Base-by-base conservation (phyloP, 495 filamentous ascomycete genomes). In the Penicillium ucsense region DNA sequence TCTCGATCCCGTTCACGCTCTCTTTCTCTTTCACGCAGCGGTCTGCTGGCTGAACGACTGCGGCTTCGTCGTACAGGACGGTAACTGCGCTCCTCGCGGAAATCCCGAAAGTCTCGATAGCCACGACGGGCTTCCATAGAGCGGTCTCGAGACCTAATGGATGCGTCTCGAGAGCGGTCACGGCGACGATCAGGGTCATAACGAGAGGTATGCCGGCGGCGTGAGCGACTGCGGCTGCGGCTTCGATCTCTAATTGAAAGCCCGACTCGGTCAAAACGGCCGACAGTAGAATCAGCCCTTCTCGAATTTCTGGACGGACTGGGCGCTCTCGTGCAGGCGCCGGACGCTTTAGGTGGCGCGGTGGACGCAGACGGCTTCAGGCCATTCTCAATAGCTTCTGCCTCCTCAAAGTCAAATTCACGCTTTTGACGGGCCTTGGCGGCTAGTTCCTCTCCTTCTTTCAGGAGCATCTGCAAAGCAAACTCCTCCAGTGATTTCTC, bases 401-500 rank as follows among this genome's bases (percentile, higher is more conserved):
- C 71, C 55, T 72, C 63, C 50, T 73, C 71, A 41, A 75, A 75
- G 48, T 84, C 80, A 36, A 79, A 73, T 36, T 82, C 77, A 4
- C 75, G 76, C 48, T 79, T 75, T 48, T 74, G 71, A 29, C 72
- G 66, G 5, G 76, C 71, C 51, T 82, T 84, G 10, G 78, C 79
- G 9, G 78, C 77, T 37, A 77, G 66, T 44, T 80, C 74, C 51
- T 81, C 72, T 41, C 80, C 76, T 61, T 85, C 81, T 54, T 73
- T 74, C 28, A 82, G 50, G 3, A 83, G 67, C 35, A 72, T 53
- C 47, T 78, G 64, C 33, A 83, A 57, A 12, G 80, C 80, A 8
- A 69, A 60, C 48, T 78, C 76, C 48, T 82, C 78, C 34, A 82
- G 57, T 10, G 72, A 72, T 55, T 80, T 78, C 41, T 80, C 77